Percentiles rank a stretch among this genome's conserved stretches.
These are phyloP conservation scores for Quercus suber DNA, from an alignment of 306 rosid species.

Conservation along the genomic window DNA sequence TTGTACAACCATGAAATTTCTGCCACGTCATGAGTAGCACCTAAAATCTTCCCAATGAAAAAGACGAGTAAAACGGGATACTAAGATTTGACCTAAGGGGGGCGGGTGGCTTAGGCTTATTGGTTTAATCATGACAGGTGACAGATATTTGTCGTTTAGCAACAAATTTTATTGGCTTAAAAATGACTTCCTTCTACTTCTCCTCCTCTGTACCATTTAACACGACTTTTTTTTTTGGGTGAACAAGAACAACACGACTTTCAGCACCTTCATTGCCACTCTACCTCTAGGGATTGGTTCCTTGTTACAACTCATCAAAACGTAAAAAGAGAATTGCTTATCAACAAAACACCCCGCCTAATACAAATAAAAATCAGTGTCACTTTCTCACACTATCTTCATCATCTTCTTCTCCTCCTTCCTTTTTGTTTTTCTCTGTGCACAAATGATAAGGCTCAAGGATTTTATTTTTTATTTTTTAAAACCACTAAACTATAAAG, in stretches of 20 bases:
- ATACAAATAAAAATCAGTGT: slow-evolving; percentile 22
- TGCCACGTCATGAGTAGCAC: slow-evolving; percentile 49
- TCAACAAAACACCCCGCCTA: slow-evolving; percentile 17
- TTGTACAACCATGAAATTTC: slow-evolving; percentile 3
- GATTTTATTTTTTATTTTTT: too few species aligned
- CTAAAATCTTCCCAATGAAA: slow-evolving; percentile 17
- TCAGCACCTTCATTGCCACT: background rate
- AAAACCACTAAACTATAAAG: too few species aligned
- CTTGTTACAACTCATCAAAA: slow-evolving; percentile 16
- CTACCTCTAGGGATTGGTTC: slow-evolving; percentile 13
- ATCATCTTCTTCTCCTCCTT: slow-evolving; percentile 22
- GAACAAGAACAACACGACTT: background rate
- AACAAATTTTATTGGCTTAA: slow-evolving; percentile 30
- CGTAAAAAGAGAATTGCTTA: slow-evolving; percentile 5
- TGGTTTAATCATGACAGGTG: slow-evolving; percentile 47
- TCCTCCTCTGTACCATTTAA: background rate
- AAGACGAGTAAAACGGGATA: slow-evolving; percentile 37
- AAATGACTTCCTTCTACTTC: slow-evolving; percentile 3
- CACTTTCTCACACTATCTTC: slow-evolving; percentile 27
- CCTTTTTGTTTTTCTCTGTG: background rate
- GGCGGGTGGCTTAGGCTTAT: slow-evolving; percentile 25
- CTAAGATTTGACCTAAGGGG: slow-evolving; percentile 8
- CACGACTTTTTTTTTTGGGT: background rate
- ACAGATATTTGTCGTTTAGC: slow-evolving; percentile 42
- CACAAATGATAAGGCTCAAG: background rate